Evolutionary conservation across 345 rosid genomes (phyloP).

Genomic region (Noccaea bulbosa): DNA sequence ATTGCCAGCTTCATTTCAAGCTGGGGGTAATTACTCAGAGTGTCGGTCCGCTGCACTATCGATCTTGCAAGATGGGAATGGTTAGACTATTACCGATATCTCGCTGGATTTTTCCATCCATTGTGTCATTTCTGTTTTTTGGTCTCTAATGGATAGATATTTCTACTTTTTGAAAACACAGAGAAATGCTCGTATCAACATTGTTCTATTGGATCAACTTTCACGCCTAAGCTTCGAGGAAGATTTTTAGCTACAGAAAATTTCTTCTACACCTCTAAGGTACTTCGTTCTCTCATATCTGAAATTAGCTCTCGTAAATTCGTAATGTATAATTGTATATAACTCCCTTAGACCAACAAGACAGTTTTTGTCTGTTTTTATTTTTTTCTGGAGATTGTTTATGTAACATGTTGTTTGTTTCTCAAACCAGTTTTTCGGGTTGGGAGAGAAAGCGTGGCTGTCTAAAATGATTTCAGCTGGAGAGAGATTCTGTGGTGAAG

Average conservation of each 20-base stretch:
- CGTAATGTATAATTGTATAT: neutral
- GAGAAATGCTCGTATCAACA: constrained; percentile 68
- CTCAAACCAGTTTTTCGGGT: constrained; percentile 70
- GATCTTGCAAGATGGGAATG: constrained; percentile 80
- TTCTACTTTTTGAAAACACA: constrained; percentile 44
- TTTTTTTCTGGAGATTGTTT: constrained; percentile 17
- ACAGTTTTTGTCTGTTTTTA: neutral
- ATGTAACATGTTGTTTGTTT: constrained; percentile 22
- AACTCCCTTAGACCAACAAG: neutral
- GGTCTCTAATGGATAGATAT: neutral
- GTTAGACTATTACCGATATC: constrained; percentile 46
- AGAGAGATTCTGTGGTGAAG: constrained; percentile 76
- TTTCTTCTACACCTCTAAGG: constrained; percentile 92
- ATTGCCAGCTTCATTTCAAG: constrained; percentile 50
- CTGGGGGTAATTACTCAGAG: constrained; percentile 87
- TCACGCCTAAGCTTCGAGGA: constrained; percentile 83
- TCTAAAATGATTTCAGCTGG: constrained; percentile 67
- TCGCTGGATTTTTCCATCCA: neutral
- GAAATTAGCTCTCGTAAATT: neutral
- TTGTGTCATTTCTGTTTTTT: constrained; percentile 8
- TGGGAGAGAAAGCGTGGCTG: constrained; percentile 58
- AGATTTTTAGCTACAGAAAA: constrained; percentile 89
- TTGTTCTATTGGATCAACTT: constrained; percentile 80
- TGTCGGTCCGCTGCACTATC: constrained; percentile 84
- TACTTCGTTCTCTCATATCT: constrained; percentile 36